Conservation (phyloP, 139 green algal species). For the Ulvella scutata region DNA sequence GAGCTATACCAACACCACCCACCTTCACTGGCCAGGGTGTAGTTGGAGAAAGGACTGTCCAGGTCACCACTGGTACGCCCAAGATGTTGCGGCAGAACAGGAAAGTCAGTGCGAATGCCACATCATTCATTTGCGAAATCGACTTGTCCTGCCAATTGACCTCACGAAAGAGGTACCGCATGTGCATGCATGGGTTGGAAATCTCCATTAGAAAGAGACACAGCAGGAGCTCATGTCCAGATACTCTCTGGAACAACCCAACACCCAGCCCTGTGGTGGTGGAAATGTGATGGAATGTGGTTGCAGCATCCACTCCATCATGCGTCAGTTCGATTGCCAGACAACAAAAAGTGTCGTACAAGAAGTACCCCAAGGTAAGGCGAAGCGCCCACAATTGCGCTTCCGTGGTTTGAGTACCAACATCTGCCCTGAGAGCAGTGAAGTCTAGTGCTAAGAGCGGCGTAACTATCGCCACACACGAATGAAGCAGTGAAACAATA, state of each 20-base stretch:
- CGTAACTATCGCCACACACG: background rate
- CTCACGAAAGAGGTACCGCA: background rate
- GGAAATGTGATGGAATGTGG: background rate
- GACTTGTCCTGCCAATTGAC: background rate
- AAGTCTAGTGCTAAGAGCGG: background rate
- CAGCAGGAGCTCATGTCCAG: background rate
- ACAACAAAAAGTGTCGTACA: background rate
- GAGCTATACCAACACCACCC: background rate
- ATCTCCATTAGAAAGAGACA: background rate
- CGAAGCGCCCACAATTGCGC: background rate
- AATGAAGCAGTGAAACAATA: background rate
- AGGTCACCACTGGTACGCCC: background rate
- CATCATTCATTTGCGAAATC: background rate
- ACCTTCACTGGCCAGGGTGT: background rate
- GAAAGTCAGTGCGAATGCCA: background rate
- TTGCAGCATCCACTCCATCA: background rate
- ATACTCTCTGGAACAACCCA: background rate
- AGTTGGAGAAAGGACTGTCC: background rate
- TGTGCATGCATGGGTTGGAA: background rate
- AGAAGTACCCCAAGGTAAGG: background rate
- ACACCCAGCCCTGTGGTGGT: background rate
- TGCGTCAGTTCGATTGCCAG: background rate
- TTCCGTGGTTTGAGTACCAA: background rate
- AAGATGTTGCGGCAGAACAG: background rate
- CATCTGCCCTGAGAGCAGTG: background rate